Conservation (phyloP, 179 eudicot species). For the Silene vulgaris region DNA sequence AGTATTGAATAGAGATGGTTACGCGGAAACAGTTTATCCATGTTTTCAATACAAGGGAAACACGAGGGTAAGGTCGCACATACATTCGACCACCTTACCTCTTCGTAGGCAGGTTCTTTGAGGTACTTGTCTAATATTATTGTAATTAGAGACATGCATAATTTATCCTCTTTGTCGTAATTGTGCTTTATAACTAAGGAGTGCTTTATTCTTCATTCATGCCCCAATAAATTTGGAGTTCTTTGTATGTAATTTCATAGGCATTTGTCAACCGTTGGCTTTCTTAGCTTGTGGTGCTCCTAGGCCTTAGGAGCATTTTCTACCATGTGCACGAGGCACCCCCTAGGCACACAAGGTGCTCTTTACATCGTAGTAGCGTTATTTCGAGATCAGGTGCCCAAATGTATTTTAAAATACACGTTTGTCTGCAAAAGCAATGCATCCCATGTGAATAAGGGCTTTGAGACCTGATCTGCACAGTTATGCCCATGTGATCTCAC, state of each 20-base stretch:
- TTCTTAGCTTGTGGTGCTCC: slow-evolving; percentile 1
- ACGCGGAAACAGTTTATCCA: not conserved
- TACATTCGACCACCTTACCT: not conserved
- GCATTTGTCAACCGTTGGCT: not conserved
- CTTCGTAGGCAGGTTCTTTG: not conserved
- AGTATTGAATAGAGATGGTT: not conserved
- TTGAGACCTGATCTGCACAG: not conserved
- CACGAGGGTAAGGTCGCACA: not conserved
- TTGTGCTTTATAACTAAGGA: not conserved
- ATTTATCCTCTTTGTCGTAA: not conserved
- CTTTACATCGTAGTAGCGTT: not conserved
- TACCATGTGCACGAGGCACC: not conserved
- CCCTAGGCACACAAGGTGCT: not conserved
- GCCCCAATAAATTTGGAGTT: not conserved
- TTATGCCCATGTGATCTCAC: not conserved
- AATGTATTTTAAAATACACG: not conserved
- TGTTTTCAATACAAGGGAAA: not conserved
- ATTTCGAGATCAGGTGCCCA: not conserved
- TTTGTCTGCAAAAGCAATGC: not conserved
- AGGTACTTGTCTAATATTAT: not conserved
- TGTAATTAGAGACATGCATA: not conserved
- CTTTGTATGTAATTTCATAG: not conserved
- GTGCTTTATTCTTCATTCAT: not conserved
- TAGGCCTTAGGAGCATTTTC: not conserved
- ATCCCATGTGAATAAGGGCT: not conserved